phyloP scores from a whole-genome alignment of 371 early-diverging fungal genomes.

The Fennellomyces sp. region DNA sequence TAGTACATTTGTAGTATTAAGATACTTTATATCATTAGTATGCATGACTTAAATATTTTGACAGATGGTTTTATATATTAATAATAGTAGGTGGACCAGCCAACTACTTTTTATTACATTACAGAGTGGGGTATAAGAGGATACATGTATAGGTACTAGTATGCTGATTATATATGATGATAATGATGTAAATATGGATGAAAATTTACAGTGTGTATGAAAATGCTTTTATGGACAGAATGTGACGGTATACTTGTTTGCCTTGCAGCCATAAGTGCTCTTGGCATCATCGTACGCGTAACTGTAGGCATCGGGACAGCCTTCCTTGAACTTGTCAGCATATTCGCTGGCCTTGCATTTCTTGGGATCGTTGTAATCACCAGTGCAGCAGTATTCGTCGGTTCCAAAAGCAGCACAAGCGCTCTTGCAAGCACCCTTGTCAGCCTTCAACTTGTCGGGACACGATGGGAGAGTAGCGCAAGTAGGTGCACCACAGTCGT shows the following conservation, averaged over 20 bases:
- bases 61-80: too few relatives aligned
- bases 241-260: conserved; percentile 44
- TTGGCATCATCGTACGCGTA: conserved; percentile 58
- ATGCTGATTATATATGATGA: too few relatives aligned
- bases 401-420: conserved; percentile 40
- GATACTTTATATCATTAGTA: too few relatives aligned
- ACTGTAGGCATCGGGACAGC: conserved; percentile 53
- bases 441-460: conserved; percentile 30
- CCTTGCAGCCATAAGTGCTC: conserved; percentile 40
- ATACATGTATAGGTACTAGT: too few relatives aligned
- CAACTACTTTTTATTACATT: too few relatives aligned
- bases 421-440: conserved; percentile 38
- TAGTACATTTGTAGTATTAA: too few relatives aligned
- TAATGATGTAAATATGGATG: neutral
- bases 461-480: conserved; percentile 35
- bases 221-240: conserved; percentile 39
- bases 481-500: conserved; percentile 29
- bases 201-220: too few relatives aligned
- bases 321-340: conserved; percentile 28
- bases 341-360: conserved; percentile 33
- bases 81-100: too few relatives aligned
- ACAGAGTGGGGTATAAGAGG: too few relatives aligned
- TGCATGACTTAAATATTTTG: too few relatives aligned
- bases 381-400: conserved; percentile 46
- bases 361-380: conserved; percentile 25